These are phyloP conservation scores for Mrakia hoshinonis DNA, from an alignment of 768 basidiomycete species.

Conservation along the genomic window DNA sequence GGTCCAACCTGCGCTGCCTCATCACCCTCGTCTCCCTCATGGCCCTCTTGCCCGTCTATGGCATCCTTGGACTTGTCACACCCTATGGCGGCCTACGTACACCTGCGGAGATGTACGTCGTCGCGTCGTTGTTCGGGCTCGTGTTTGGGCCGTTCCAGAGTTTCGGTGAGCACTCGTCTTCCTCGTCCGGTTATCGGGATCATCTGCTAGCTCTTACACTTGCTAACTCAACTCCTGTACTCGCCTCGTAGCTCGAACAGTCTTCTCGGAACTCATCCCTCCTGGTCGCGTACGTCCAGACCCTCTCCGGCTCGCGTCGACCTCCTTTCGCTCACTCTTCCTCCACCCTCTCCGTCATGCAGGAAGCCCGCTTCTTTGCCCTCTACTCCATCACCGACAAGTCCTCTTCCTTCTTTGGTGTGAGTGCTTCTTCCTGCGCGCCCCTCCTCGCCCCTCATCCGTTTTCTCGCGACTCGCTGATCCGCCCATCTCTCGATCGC, in stretches of 20 bases:
- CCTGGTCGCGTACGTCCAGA: constrained; percentile 38
- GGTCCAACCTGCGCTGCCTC: constrained; percentile 62
- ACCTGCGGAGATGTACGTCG: constrained; percentile 70
- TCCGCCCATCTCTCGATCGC: not conserved
- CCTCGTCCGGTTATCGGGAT: not conserved
- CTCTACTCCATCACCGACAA: constrained; percentile 72
- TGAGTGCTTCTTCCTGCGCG: not conserved
- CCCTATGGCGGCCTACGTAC: constrained; percentile 68
- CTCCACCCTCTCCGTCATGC: constrained; percentile 58
- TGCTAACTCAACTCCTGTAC: not conserved
- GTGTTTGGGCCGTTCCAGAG: constrained; percentile 85
- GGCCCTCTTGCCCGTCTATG: constrained; percentile 64
- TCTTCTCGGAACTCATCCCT: constrained; percentile 79
- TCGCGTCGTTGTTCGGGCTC: constrained; percentile 65
- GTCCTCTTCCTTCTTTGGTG: constrained; percentile 83
- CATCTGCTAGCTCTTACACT: not conserved
- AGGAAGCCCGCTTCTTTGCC: constrained; percentile 79
- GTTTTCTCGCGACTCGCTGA: not conserved
- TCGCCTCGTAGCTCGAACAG: constrained; percentile 57
- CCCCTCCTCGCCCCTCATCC: not conserved
- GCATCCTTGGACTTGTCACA: constrained; percentile 46
- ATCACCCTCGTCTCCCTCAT: constrained; percentile 59
- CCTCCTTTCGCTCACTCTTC: not conserved
- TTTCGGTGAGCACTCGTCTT: constrained; percentile 37
- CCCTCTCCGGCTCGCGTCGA: not conserved